phyloP scores from a whole-genome alignment of 306 rosid genomes.

The Malus asiatica region DNA sequence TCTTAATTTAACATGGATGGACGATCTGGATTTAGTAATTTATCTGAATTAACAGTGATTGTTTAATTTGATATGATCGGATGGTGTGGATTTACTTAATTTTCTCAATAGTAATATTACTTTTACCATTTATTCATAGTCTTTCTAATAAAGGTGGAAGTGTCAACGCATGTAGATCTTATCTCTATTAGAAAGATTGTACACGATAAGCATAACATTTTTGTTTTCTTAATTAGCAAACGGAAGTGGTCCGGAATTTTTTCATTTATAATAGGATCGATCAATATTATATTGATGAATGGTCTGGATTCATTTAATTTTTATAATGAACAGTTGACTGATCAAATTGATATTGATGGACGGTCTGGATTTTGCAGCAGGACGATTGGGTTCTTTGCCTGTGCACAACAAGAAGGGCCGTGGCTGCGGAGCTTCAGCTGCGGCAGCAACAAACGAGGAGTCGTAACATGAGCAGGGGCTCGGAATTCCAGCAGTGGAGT shows the following conservation, averaged over 20 bases:
- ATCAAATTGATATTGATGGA: constrained; percentile 5
- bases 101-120: too few relatives aligned
- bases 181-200: too few relatives aligned
- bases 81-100: neutral
- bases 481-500: constrained; percentile 50
- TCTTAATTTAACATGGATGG: too few relatives aligned
- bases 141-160: rapidly evolving
- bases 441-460: neutral
- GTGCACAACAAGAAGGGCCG: constrained; percentile 83
- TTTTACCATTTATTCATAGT: too few relatives aligned
- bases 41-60: too few relatives aligned
- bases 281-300: too few relatives aligned
- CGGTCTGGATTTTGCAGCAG: constrained; percentile 52
- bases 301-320: too few relatives aligned
- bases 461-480: constrained; percentile 11
- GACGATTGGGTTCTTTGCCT: constrained; percentile 95
- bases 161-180: rapidly evolving
- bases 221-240: too few relatives aligned
- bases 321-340: neutral
- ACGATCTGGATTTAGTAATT: too few relatives aligned
- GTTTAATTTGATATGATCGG: neutral
- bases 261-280: too few relatives aligned
- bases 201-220: too few relatives aligned
- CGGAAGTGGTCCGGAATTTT: too few relatives aligned
- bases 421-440: neutral